Conservation (phyloP, 2,329 filamentous ascomycete genomes). For the Fusarium neocosmosporiellum region DNA sequence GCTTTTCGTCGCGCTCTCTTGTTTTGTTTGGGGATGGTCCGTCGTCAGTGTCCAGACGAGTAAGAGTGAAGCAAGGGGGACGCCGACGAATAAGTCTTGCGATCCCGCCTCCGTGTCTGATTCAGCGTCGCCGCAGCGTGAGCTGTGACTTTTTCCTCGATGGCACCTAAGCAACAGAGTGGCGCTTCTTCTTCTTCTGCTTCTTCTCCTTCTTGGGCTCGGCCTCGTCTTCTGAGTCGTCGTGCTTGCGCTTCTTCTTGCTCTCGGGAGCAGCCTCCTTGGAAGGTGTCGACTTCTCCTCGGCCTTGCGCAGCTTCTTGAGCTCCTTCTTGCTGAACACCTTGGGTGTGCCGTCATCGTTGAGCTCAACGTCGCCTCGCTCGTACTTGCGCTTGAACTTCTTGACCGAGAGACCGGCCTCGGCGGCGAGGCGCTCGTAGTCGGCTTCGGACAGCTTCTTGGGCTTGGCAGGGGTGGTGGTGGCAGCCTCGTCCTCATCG, state of each 20-base stretch:
- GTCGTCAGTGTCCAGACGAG: conserved; percentile 43
- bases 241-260: conserved; percentile 80
- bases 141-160: conserved; percentile 29
- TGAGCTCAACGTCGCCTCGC: conserved; percentile 77
- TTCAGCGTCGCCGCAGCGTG: conserved; percentile 35
- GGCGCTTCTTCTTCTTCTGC: conserved; percentile 62
- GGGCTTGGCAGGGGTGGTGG: conserved; percentile 47
- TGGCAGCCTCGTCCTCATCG: conserved; percentile 48
- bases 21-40: conserved; percentile 33
- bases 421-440: conserved; percentile 70
- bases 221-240: conserved; percentile 74
- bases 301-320: conserved; percentile 76
- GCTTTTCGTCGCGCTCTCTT: conserved; percentile 32
- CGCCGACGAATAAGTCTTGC: conserved; percentile 18
- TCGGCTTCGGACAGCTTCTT: conserved; percentile 66
- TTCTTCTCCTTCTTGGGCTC: conserved; percentile 69
- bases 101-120: conserved; percentile 29
- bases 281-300: conserved; percentile 60
- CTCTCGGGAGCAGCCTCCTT: conserved; percentile 47
- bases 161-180: conserved; percentile 49
- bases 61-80: conserved; percentile 42
- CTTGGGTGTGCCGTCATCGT: conserved; percentile 72
- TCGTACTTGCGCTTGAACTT: conserved; percentile 85
- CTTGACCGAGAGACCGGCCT: conserved; percentile 76
- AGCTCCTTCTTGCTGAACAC: conserved; percentile 80